Evolutionary conservation across 2,329 filamentous ascomycete genomes (phyloP).

Genomic region (Tetracladium maxilliforme): DNA sequence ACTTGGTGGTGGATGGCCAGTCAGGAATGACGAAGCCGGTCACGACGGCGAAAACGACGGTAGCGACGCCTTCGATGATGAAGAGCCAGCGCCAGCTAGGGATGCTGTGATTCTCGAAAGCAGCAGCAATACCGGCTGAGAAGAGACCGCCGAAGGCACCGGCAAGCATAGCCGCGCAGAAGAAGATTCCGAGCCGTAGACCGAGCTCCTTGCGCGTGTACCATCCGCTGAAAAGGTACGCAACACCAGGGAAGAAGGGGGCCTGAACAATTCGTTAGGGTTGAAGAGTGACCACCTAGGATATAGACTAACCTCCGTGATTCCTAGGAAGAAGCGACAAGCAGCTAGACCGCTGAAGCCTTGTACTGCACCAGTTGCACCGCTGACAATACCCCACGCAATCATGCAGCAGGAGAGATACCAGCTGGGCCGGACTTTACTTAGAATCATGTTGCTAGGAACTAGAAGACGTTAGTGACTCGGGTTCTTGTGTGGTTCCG

Average conservation of each 20-base stretch:
- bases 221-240: conserved; percentile 43
- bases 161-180: conserved; percentile 35
- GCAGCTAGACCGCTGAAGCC: conserved; percentile 21
- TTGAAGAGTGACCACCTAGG: conserved; percentile 16
- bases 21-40: conserved; percentile 4
- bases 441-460: conserved; percentile 12
- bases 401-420: conserved; percentile 23
- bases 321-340: conserved; percentile 24
- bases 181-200: conserved; percentile 47
- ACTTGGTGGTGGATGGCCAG: conserved; percentile 3
- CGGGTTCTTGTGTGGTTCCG: too few relatives aligned
- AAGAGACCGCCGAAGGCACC: conserved; percentile 37
- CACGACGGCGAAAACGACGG: conserved; percentile 4
- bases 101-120: conserved; percentile 38
- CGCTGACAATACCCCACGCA: conserved; percentile 29
- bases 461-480: too few relatives aligned
- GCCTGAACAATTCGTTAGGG: conserved; percentile 6
- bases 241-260: conserved; percentile 41
- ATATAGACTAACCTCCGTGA: conserved; percentile 29
- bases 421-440: conserved; percentile 18
- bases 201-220: conserved; percentile 45
- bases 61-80: conserved; percentile 13
- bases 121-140: conserved; percentile 36
- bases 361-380: conserved; percentile 21
- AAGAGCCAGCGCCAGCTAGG: conserved; percentile 43